These are phyloP conservation scores for Ceraceosorus bombacis DNA, from an alignment of 1,284 basidiomycete genomes.

Conservation along the genomic window DNA sequence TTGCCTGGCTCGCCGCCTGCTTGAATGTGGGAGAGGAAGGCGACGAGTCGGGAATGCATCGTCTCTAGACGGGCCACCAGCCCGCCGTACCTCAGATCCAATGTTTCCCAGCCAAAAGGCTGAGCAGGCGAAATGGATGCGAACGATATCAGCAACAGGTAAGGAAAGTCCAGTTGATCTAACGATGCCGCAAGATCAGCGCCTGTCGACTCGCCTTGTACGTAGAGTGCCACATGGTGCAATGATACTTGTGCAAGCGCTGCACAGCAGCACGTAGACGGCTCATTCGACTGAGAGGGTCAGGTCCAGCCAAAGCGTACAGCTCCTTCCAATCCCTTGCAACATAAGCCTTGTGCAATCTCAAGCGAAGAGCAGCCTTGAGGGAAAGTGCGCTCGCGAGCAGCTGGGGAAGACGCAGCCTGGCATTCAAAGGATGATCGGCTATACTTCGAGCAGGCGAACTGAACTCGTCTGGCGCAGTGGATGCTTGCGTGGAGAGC, in stretches of 20 bases:
- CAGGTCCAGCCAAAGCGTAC: conserved; percentile 16
- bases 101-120: conserved; percentile 47
- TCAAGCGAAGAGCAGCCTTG: conserved; percentile 27
- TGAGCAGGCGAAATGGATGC: conserved; percentile 4
- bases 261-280: conserved; percentile 20
- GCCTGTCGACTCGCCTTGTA: conserved; percentile 12
- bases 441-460: neutral
- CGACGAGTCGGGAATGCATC: conserved; percentile 31
- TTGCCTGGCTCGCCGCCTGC: conserved; percentile 14
- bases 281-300: conserved; percentile 1
- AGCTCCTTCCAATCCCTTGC: conserved; percentile 26
- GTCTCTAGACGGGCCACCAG: conserved; percentile 45
- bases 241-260: conserved; percentile 42
- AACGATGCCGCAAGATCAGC: too few species aligned
- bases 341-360: conserved; percentile 28
- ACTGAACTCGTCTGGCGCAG: neutral
- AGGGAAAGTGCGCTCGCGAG: conserved; percentile 23
- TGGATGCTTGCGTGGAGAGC: conserved; percentile 2
- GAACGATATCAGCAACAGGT: too few species aligned
- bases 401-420: conserved; percentile 24
- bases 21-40: conserved; percentile 21
- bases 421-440: conserved; percentile 34
- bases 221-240: conserved; percentile 44
- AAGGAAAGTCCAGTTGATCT: too few species aligned
- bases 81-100: conserved; percentile 49